Evolutionary conservation across 495 filamentous ascomycete genomes (phyloP).

Genomic region (Talaromyces nanjingensis): DNA sequence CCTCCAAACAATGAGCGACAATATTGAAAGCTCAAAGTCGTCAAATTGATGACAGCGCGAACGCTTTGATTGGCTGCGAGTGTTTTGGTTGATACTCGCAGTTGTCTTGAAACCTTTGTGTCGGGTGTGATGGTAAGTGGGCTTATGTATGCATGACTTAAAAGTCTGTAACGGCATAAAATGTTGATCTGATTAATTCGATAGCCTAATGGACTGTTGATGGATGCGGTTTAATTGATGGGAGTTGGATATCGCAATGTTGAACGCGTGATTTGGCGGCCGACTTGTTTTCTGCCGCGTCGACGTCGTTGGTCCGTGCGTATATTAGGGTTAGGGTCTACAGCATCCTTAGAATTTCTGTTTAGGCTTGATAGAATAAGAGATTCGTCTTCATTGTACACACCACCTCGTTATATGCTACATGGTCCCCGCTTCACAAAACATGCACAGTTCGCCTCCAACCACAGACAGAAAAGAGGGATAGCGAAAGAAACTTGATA

Average conservation of each 20-base stretch:
- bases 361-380: not conserved
- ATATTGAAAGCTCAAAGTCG: not conserved
- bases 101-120: not conserved
- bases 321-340: not conserved
- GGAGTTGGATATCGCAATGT: not conserved
- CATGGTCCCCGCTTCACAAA: not conserved
- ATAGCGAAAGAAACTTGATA: not conserved
- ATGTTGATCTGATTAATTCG: not conserved
- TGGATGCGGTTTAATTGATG: not conserved
- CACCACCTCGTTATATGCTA: not conserved
- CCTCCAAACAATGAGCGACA: not conserved
- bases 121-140: not conserved
- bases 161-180: not conserved
- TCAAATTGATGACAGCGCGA: not conserved
- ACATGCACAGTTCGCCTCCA: not conserved
- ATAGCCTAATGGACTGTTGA: not conserved
- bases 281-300: slow-evolving; percentile 5
- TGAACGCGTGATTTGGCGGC: not conserved
- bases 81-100: not conserved
- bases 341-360: not conserved
- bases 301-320: not conserved
- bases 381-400: slow-evolving; percentile 1
- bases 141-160: not conserved
- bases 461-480: not conserved
- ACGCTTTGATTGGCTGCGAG: slow-evolving; percentile 1